Percentiles rank a stretch among this genome's conserved stretches.
Conservation (phyloP, 75 land plant species). For the Pinus tabuliformis region DNA sequence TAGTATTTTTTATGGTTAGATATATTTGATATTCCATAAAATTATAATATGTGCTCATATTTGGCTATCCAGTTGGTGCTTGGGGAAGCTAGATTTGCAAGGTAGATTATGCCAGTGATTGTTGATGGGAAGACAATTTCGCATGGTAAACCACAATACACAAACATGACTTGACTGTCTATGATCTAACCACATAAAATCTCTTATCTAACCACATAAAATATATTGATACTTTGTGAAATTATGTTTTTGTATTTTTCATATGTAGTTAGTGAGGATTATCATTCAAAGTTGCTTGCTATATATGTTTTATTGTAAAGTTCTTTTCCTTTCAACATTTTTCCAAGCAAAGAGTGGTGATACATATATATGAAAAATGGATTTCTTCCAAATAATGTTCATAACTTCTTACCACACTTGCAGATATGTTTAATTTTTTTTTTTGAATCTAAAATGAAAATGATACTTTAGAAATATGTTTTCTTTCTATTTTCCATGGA, state of each 20-base stretch:
- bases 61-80: conserved; percentile 46
- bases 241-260: background rate
- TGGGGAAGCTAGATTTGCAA: conserved; percentile 53
- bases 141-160: conserved; percentile 34
- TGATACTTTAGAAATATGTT: too few species aligned
- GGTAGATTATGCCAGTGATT: conserved; percentile 12
- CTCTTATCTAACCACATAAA: background rate
- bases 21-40: background rate
- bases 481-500: too few species aligned
- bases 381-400: too few species aligned
- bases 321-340: background rate
- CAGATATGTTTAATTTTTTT: too few species aligned
- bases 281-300: background rate
- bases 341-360: conserved; percentile 34
- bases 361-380: background rate
- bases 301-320: background rate
- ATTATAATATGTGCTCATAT: background rate
- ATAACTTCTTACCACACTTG: too few species aligned
- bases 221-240: background rate
- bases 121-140: conserved; percentile 50
- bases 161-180: conserved; percentile 27
- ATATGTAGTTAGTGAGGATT: background rate
- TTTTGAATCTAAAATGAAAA: too few species aligned
- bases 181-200: background rate
- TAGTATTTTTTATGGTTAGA: conserved; percentile 14